Evolutionary conservation across 306 rosid genomes (phyloP).

Genomic region (Vicia sativa): DNA sequence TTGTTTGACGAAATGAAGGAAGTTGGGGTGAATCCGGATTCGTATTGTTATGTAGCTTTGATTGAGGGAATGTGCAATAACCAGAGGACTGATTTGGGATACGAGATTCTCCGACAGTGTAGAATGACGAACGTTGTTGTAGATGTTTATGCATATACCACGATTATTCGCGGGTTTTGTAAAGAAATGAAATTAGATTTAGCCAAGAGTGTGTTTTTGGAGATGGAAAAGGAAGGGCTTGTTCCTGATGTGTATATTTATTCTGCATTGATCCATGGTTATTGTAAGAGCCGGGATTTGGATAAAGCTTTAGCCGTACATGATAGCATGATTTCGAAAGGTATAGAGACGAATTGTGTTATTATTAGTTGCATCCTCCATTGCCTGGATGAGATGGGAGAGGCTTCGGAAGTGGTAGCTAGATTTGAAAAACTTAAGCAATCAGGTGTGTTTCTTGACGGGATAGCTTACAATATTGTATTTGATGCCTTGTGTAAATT

Average conservation of each 20-base stretch:
- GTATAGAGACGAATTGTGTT: slow-evolving; percentile 70
- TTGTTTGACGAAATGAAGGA: slow-evolving; percentile 70
- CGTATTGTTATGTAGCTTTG: slow-evolving; percentile 57
- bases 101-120: slow-evolving; percentile 55
- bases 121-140: slow-evolving; percentile 45
- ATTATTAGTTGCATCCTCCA: slow-evolving; percentile 67
- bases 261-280: slow-evolving; percentile 66
- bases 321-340: slow-evolving; percentile 60
- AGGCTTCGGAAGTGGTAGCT: slow-evolving; percentile 56
- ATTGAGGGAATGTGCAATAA: slow-evolving; percentile 76
- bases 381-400: slow-evolving; percentile 62
- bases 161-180: slow-evolving; percentile 74
- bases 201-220: slow-evolving; percentile 59
- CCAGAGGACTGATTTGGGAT: slow-evolving; percentile 57
- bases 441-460: slow-evolving; percentile 62
- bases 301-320: slow-evolving; percentile 59
- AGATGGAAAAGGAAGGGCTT: slow-evolving; percentile 67
- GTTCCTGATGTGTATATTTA: slow-evolving; percentile 58
- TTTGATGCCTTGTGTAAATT: slow-evolving; percentile 65
- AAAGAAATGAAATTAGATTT: slow-evolving; percentile 61
- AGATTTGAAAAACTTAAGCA: slow-evolving; percentile 51
- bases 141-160: slow-evolving; percentile 57
- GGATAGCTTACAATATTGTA: slow-evolving; percentile 63
- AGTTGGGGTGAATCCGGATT: slow-evolving; percentile 51
- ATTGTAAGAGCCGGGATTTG: slow-evolving; percentile 62